phyloP scores from a whole-genome alignment of 352 stramenopile species.

The Detonula confervacea region DNA sequence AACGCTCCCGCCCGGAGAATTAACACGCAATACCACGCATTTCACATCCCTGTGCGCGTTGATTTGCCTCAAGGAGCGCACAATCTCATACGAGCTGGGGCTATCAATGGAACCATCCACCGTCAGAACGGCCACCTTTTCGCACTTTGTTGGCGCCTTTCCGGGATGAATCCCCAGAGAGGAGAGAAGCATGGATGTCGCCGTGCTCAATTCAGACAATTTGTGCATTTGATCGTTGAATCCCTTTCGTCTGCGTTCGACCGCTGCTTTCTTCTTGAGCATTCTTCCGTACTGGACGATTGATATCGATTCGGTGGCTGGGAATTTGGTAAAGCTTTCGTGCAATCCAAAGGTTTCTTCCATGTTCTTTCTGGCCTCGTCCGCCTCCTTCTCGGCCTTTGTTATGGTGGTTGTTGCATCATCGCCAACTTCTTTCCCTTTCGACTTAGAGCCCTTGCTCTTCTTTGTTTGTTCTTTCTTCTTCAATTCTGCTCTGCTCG shows the following conservation, averaged over 20 bases:
- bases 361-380: conserved; percentile 13
- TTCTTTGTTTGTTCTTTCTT: conserved; percentile 9
- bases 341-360: conserved; percentile 36
- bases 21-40: conserved; percentile 74
- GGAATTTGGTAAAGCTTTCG: conserved; percentile 23
- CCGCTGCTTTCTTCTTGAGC: conserved; percentile 19
- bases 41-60: conserved; percentile 66
- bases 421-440: background rate
- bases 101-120: conserved; percentile 65
- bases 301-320: conserved; percentile 19
- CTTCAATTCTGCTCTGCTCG: conserved; percentile 21
- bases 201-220: conserved; percentile 35
- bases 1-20: conserved; percentile 74
- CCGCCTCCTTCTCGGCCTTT: background rate
- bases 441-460: no score
- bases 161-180: conserved; percentile 10
- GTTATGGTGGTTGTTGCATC: background rate
- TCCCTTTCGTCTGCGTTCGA: conserved; percentile 17
- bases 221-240: conserved; percentile 13
- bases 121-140: conserved; percentile 71
- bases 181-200: conserved; percentile 34
- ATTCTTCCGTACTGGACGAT: conserved; percentile 36
- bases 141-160: conserved; percentile 10
- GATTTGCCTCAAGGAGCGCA: conserved; percentile 63
- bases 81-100: conserved; percentile 44